A percentile compares a stretch with the other conserved stretches of the same genome.
These are phyloP conservation scores for Grigorovia jiainica DNA, from an alignment of 805 yeast genomes.

Conservation along the genomic window DNA sequence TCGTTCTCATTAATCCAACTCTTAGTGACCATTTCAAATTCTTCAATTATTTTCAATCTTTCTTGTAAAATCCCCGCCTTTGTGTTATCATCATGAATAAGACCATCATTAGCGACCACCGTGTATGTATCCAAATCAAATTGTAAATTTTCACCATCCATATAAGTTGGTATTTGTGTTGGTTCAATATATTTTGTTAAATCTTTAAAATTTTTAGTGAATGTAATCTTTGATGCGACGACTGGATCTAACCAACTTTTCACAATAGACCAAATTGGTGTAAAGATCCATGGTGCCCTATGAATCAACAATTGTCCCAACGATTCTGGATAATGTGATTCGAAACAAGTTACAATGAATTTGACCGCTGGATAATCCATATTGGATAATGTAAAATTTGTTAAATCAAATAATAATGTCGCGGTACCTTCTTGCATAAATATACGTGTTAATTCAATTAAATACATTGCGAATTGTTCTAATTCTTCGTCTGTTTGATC, in stretches of 20 bases:
- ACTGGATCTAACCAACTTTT: conserved; percentile 95
- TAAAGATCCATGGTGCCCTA: conserved; percentile 95
- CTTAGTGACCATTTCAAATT: conserved; percentile 56
- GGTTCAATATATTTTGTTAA: conserved; percentile 51
- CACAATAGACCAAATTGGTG: conserved; percentile 88
- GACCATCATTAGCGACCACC: conserved; percentile 52
- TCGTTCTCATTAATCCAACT: conserved; percentile 57
- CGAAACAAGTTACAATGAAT: conserved; percentile 80
- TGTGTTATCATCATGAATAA: conserved; percentile 31
- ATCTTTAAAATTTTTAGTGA: conserved; percentile 65
- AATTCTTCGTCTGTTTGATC: conserved; percentile 65
- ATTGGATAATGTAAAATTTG: conserved; percentile 79
- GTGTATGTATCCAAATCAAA: conserved; percentile 48
- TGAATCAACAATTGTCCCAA: conserved; percentile 78
- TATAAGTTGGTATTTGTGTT: conserved; percentile 51
- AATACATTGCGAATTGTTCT: conserved; percentile 61
- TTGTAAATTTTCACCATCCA: conserved; percentile 62
- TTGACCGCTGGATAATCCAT: conserved; percentile 92
- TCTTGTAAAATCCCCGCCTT: conserved; percentile 31
- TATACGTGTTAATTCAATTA: conserved; percentile 77
- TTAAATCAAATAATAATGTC: conserved; percentile 75
- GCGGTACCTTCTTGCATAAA: conserved; percentile 71
- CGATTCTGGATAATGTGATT: conserved; percentile 94
- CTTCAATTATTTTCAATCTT: conserved; percentile 44
- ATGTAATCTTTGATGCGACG: conserved; percentile 82